Percentiles rank a stretch among this genome's conserved stretches.
Evolutionary conservation across 768 basidiomycete genomes (phyloP).

Genomic region (Phylloporus arenicola): DNA sequence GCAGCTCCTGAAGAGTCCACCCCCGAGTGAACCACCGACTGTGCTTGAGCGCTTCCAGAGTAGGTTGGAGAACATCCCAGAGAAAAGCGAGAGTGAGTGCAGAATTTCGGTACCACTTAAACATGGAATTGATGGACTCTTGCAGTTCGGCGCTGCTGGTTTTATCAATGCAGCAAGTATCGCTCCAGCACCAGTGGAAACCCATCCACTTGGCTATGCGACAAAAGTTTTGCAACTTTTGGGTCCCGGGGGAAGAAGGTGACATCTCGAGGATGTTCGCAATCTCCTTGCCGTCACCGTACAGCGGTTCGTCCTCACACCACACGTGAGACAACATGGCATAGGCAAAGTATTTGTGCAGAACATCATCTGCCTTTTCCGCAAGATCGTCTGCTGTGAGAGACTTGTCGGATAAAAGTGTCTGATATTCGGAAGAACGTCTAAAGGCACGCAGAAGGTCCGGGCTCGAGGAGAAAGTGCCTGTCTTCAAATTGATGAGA

Average conservation of each 20-base stretch:
- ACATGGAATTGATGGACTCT: constrained; percentile 31
- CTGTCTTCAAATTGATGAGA: constrained; percentile 18
- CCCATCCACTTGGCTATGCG: constrained; percentile 12
- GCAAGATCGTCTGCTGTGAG: constrained; percentile 5
- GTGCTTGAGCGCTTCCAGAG: constrained; percentile 8
- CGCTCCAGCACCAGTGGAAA: constrained; percentile 27
- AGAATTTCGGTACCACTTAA: constrained; percentile 29
- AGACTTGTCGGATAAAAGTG: constrained; percentile 10
- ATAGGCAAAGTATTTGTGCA: constrained; percentile 22
- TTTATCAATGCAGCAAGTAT: constrained; percentile 30
- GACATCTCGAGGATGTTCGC: constrained; percentile 15
- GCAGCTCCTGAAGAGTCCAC: constrained; percentile 28
- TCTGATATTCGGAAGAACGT: constrained; percentile 8
- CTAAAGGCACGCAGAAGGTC: constrained; percentile 18
- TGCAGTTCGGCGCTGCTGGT: constrained; percentile 27
- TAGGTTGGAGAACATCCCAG: constrained; percentile 14
- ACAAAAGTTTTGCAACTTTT: constrained; percentile 23
- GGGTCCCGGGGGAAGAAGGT: constrained; percentile 11
- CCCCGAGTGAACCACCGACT: constrained; percentile 25
- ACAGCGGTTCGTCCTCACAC: constrained; percentile 24
- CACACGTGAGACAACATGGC: constrained; percentile 27
- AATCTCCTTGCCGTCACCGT: constrained; percentile 12
- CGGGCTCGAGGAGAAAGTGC: constrained; percentile 14
- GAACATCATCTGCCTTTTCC: constrained; percentile 11
- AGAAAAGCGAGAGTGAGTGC: constrained; percentile 29